Conservation (phyloP, 208 protist species). For the Leishmania mexicana region DNA sequence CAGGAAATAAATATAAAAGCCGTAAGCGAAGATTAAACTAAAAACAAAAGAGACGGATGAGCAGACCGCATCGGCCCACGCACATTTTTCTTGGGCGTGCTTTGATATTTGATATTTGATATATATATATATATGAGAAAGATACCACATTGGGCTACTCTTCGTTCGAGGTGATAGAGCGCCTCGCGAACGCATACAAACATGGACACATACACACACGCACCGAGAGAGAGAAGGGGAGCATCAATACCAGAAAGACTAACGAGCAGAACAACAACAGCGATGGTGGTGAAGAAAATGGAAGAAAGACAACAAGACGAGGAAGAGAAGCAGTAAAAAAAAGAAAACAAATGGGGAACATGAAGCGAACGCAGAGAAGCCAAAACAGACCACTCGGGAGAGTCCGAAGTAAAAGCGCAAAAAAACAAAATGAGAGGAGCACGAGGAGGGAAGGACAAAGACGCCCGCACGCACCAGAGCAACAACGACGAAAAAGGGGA, state of each 20-base stretch:
- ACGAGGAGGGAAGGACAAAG: neutral
- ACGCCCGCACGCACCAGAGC: neutral
- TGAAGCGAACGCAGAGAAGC: neutral
- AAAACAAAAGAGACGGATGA: neutral
- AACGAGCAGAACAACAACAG: no score
- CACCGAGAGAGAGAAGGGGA: neutral
- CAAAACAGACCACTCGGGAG: neutral
- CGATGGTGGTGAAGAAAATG: no score
- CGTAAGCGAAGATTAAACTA: neutral
- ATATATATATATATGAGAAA: no score
- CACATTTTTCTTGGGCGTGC: no score
- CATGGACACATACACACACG: conserved; percentile 5
- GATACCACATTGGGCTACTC: no score
- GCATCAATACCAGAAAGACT: no score
- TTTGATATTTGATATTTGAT: no score
- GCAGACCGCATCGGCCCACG: neutral
- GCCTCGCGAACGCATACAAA: neutral
- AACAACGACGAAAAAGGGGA: neutral
- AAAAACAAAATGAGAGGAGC: neutral
- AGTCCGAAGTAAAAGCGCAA: neutral
- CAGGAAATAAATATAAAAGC: neutral
- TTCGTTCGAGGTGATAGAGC: no score
- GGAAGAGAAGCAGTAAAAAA: neutral
- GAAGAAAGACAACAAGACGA: neutral
- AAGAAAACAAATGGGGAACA: neutral